A percentile compares a stretch with the other conserved stretches of the same genome.
phyloP scores from a whole-genome alignment of 2,329 filamentous ascomycete genomes.

The Reticulascus tulasneorum region DNA sequence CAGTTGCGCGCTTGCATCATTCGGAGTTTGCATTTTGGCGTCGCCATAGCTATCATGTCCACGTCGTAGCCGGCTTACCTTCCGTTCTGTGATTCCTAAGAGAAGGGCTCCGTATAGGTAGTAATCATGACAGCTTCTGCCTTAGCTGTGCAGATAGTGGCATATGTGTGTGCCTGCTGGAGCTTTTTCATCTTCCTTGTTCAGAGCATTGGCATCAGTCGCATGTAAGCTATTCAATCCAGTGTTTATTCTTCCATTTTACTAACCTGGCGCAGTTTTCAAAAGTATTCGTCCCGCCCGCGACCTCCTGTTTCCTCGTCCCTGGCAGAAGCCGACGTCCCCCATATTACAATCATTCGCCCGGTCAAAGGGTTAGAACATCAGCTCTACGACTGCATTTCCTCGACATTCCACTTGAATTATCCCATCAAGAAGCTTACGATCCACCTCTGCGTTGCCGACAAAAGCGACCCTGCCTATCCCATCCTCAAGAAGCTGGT shows the following conservation, averaged over 20 bases:
- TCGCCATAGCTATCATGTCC: too few relatives aligned
- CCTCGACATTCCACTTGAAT: conserved; percentile 75
- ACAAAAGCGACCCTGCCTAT: conserved; percentile 70
- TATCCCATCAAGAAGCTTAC: conserved; percentile 76
- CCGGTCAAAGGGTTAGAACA: conserved; percentile 92
- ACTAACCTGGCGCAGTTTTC: conserved; percentile 34
- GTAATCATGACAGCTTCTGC: conserved; percentile 15
- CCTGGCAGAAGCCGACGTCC: conserved; percentile 53
- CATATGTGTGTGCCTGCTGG: conserved; percentile 50
- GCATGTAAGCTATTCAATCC: conserved; percentile 53
- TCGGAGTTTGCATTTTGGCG: too few relatives aligned
- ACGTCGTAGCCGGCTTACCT: too few relatives aligned
- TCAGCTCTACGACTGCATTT: conserved; percentile 86
- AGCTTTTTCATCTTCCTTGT: conserved; percentile 47
- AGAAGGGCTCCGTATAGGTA: too few relatives aligned
- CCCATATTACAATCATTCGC: conserved; percentile 84
- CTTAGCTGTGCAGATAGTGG: conserved; percentile 30
- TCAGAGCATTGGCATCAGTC: conserved; percentile 51
- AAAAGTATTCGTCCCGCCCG: conserved; percentile 47
- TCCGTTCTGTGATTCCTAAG: too few relatives aligned
- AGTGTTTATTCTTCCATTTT: too few relatives aligned
- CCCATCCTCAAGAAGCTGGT: conserved; percentile 69
- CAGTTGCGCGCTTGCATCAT: too few relatives aligned
- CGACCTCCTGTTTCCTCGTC: conserved; percentile 46
- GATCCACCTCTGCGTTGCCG: conserved; percentile 77